phyloP scores from a whole-genome alignment of 768 basidiomycete genomes.

The Dentipellis fragilis region DNA sequence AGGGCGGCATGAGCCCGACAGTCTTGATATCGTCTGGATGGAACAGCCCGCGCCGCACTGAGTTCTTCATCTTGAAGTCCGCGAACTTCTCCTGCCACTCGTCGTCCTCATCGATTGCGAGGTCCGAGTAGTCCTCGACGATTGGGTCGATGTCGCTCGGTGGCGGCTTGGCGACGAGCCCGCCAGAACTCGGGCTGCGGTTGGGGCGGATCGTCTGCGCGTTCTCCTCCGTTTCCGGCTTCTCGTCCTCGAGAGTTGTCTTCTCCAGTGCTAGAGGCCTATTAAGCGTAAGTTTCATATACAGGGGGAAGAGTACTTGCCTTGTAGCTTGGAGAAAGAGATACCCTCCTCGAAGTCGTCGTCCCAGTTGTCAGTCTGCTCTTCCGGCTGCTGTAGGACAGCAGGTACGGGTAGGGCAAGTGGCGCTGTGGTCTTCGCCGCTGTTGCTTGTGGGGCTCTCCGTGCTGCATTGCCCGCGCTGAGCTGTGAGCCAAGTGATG shows the following conservation, averaged over 20 bases:
- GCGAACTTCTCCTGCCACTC: conserved; percentile 70
- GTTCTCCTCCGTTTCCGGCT: conserved; percentile 43
- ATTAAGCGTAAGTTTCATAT: not conserved
- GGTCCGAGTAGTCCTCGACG: conserved; percentile 87
- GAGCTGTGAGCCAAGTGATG: conserved; percentile 6
- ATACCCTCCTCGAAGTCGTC: conserved; percentile 96
- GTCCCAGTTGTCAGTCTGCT: conserved; percentile 95
- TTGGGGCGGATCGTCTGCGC: conserved; percentile 70
- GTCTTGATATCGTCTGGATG: conserved; percentile 87
- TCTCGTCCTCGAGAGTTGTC: conserved; percentile 45
- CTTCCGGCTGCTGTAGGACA: conserved; percentile 63
- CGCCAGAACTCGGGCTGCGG: conserved; percentile 42
- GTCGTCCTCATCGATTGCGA: conserved; percentile 67
- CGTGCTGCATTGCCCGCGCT: conserved; percentile 5
- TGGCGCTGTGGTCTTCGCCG: conserved; percentile 12
- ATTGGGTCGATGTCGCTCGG: conserved; percentile 54
- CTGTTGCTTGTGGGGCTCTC: conserved; percentile 11
- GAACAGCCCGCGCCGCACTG: conserved; percentile 64
- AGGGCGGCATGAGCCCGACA: conserved; percentile 39
- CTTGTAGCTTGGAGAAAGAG: conserved; percentile 76
- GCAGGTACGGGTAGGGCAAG: conserved; percentile 47
- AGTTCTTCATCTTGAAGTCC: conserved; percentile 78
- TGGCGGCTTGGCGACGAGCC: conserved; percentile 47
- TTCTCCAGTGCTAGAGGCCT: conserved; percentile 48
- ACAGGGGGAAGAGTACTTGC: conserved; percentile 18